Conservation (phyloP, 1,284 basidiomycete species). For the Irpex sp. region DNA sequence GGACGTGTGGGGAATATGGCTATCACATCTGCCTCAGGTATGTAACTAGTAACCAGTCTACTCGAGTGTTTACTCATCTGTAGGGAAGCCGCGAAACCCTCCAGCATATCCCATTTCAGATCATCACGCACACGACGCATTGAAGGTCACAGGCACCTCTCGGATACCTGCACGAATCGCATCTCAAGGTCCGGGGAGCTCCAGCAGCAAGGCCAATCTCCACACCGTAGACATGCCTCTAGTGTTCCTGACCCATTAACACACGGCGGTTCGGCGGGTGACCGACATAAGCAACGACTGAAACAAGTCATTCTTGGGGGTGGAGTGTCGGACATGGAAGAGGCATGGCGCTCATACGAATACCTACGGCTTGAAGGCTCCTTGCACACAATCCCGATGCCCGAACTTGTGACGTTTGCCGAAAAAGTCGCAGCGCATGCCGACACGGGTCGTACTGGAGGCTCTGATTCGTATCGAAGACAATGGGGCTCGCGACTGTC, state of each 20-base stretch:
- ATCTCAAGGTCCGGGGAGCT: slow-evolving; percentile 8
- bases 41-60: neutral
- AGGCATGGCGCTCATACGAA: slow-evolving; percentile 35
- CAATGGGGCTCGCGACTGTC: slow-evolving; percentile 37
- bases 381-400: neutral
- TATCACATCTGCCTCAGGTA: slow-evolving; percentile 5
- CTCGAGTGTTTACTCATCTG: neutral
- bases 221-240: slow-evolving; percentile 20
- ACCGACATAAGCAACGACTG: neutral
- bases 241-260: neutral
- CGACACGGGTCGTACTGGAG: neutral
- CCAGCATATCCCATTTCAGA: neutral
- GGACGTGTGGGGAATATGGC: slow-evolving; percentile 1
- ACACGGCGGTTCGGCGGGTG: neutral
- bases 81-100: neutral
- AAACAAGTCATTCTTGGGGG: neutral
- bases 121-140: slow-evolving; percentile 18
- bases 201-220: neutral
- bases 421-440: slow-evolving; percentile 25
- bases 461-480: slow-evolving; percentile 10
- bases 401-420: slow-evolving; percentile 31
- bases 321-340: slow-evolving; percentile 16
- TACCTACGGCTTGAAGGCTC: slow-evolving; percentile 18
- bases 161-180: slow-evolving; percentile 15
- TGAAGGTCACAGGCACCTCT: slow-evolving; percentile 15